Conservation (phyloP, 306 rosid species). For the Lotus japonicus region DNA sequence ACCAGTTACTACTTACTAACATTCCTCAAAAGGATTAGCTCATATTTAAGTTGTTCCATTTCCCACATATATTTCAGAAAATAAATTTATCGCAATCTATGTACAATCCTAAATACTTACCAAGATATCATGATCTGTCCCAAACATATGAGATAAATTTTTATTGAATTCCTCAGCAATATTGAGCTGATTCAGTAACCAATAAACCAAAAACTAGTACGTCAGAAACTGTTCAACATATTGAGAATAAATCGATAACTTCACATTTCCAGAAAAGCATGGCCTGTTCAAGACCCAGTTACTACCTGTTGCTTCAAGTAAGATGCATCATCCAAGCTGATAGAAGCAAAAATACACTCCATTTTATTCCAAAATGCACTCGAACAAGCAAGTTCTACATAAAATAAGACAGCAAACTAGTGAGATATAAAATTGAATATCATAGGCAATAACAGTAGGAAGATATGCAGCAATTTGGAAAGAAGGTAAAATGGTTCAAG, state of each 20-base stretch:
- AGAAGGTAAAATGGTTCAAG: constrained; percentile 18
- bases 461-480: background rate
- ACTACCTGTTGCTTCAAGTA: constrained; percentile 77
- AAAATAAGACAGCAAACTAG: constrained; percentile 25
- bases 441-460: constrained; percentile 4
- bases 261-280: background rate
- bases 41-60: constrained; percentile 5
- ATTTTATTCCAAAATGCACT: constrained; percentile 76
- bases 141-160: constrained; percentile 53
- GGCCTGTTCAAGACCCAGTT: constrained; percentile 17
- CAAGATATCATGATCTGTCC: constrained; percentile 45
- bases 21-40: constrained; percentile 4
- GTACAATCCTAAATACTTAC: constrained; percentile 34
- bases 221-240: constrained; percentile 24
- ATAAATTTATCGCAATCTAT: background rate
- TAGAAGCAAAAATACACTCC: constrained; percentile 61
- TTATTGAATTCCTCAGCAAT: constrained; percentile 58
- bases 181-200: constrained; percentile 50
- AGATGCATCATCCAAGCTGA: constrained; percentile 58
- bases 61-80: background rate
- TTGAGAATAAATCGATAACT: constrained; percentile 7
- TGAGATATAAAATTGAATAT: constrained; percentile 14
- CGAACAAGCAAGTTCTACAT: constrained; percentile 61
- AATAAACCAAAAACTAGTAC: background rate
- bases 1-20: constrained; percentile 7